phyloP scores from a whole-genome alignment of 1,284 basidiomycete species.

The Leccinum subatratum region DNA sequence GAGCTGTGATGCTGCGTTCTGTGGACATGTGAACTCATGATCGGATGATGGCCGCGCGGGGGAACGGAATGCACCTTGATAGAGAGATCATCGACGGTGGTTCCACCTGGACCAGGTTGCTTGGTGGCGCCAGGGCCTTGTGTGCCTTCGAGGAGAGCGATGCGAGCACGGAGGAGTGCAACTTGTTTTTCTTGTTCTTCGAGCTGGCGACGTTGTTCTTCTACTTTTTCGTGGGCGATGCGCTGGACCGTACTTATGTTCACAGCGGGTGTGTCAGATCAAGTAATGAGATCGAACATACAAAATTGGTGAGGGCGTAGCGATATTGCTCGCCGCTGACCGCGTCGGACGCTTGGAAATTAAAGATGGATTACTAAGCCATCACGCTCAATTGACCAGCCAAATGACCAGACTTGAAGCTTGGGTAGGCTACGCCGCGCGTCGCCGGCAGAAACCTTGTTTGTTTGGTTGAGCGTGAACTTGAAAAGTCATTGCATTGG shows the following conservation, averaged over 20 bases:
- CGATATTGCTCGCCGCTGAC: constrained; percentile 71
- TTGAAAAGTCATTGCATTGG: too few relatives aligned
- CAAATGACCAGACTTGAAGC: too few relatives aligned
- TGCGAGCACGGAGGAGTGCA: constrained; percentile 62
- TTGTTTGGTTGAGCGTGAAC: too few relatives aligned
- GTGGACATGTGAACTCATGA: neutral
- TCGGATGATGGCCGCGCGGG: neutral
- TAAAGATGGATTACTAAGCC: neutral
- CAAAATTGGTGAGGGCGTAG: constrained; percentile 76
- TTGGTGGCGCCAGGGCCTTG: neutral
- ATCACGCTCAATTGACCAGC: too few relatives aligned
- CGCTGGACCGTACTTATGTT: constrained; percentile 40
- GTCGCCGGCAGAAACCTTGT: too few relatives aligned
- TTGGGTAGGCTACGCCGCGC: too few relatives aligned
- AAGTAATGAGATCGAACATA: constrained; percentile 32
- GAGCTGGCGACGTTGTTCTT: constrained; percentile 70
- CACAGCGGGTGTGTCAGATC: too few relatives aligned
- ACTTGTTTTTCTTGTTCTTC: constrained; percentile 80
- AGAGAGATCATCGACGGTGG: constrained; percentile 76
- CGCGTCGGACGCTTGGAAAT: constrained; percentile 36
- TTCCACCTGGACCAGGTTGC: constrained; percentile 37
- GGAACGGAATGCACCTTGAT: constrained; percentile 54
- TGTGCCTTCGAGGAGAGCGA: constrained; percentile 67
- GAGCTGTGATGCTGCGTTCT: constrained; percentile 70
- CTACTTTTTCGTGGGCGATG: constrained; percentile 81